These are phyloP conservation scores for Melastoma candidum DNA, from an alignment of 441 rosid genomes.

Conservation along the genomic window DNA sequence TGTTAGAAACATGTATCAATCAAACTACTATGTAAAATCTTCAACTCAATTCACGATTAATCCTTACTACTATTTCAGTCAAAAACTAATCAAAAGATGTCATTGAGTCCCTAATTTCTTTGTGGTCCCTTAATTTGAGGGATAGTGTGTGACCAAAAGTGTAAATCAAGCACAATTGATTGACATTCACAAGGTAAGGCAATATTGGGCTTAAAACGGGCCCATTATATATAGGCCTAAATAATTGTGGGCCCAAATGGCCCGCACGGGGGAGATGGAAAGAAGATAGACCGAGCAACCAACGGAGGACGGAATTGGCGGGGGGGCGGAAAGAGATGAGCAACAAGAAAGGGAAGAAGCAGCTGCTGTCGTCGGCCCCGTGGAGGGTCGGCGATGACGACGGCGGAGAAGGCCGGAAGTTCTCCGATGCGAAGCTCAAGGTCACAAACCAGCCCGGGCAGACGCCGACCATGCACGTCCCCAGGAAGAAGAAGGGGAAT, in stretches of 20 bases:
- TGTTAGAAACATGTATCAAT: no score
- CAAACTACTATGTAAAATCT: no score
- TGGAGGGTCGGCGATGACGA: slow-evolving; percentile 64
- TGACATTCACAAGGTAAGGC: no score
- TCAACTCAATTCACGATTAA: no score
- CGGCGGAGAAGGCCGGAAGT: slow-evolving; percentile 30
- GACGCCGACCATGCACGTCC: slow-evolving; percentile 77
- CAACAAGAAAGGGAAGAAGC: slow-evolving; percentile 44
- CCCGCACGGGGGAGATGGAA: no score
- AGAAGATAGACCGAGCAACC: neutral
- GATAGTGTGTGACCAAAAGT: slow-evolving; percentile 71
- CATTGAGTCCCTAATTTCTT: no score
- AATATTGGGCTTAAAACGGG: neutral
- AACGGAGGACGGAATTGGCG: neutral
- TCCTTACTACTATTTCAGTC: no score
- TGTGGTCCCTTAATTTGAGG: no score
- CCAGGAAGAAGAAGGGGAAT: slow-evolving; percentile 31
- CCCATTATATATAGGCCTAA: no score
- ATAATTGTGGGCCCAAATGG: no score
- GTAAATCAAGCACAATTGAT: slow-evolving; percentile 60
- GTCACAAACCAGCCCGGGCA: slow-evolving; percentile 66
- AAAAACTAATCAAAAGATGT: no score
- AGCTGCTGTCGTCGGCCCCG: slow-evolving; percentile 68
- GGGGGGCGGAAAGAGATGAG: neutral
- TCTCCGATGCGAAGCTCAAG: slow-evolving; percentile 64